Conservation (phyloP, 768 basidiomycete species). For the Boletus pseudopeckii region DNA sequence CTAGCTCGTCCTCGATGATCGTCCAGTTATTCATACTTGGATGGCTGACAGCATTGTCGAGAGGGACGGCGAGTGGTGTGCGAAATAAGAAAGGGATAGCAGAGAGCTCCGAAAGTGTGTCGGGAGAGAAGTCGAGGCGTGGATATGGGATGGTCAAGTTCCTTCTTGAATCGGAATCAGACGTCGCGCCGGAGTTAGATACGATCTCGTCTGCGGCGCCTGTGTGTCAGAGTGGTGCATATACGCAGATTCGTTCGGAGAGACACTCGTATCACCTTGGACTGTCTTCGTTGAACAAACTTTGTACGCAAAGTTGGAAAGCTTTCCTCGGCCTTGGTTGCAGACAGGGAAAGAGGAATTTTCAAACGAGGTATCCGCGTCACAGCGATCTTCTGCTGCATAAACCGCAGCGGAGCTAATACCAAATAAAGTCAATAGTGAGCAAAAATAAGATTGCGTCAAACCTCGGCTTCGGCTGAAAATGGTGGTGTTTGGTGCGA, state of each 20-base stretch:
- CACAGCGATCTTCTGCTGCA: background rate
- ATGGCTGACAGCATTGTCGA: background rate
- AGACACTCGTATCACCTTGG: conserved; percentile 22
- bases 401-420: conserved; percentile 5
- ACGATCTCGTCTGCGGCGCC: conserved; percentile 5
- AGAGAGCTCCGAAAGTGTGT: conserved; percentile 24
- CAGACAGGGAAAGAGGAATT: conserved; percentile 9
- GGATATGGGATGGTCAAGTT: background rate
- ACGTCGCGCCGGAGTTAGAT: background rate
- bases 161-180: background rate
- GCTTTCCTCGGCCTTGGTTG: conserved; percentile 9
- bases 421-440: conserved; percentile 11
- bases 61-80: conserved; percentile 14
- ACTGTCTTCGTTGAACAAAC: conserved; percentile 16
- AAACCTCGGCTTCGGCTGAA: conserved; percentile 15
- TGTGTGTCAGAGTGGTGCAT: conserved; percentile 21
- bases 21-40: conserved; percentile 9
- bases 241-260: conserved; percentile 8
- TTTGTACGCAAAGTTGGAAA: conserved; percentile 16
- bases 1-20: conserved; percentile 21
- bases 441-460: background rate
- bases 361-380: background rate
- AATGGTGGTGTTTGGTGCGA: background rate
- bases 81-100: conserved; percentile 31
- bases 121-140: conserved; percentile 13